Percentiles rank a stretch among this genome's conserved stretches.
These are phyloP conservation scores for Pseudogymnoascus sp. DNA, from an alignment of 2,329 filamentous ascomycete genomes.

Conservation along the genomic window DNA sequence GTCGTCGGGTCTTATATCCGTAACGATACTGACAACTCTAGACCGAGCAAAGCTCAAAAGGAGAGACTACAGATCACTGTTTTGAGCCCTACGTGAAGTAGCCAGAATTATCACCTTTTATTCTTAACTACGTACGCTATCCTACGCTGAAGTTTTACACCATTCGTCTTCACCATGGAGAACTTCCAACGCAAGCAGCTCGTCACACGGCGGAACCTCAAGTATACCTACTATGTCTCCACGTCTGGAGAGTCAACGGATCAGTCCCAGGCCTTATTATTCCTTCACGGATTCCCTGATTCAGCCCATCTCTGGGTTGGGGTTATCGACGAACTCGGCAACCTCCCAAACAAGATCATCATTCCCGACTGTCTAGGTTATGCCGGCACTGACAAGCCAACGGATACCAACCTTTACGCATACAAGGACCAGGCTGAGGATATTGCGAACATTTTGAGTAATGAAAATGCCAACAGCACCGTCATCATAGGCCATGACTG, in stretches of 20 bases:
- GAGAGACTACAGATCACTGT: neutral
- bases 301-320: constrained; percentile 34
- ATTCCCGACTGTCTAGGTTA: constrained; percentile 35
- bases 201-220: neutral
- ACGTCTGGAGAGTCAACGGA: neutral
- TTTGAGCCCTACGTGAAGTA: neutral
- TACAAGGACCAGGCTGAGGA: constrained; percentile 33
- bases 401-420: constrained; percentile 26
- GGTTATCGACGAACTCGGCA: constrained; percentile 14
- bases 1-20: neutral
- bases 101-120: neutral
- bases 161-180: neutral
- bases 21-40: neutral
- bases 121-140: neutral
- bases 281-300: constrained; percentile 43
- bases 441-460: constrained; percentile 34
- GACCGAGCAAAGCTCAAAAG: too few species aligned
- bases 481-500: constrained; percentile 45
- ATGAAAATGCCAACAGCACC: constrained; percentile 29
- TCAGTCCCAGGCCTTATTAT: constrained; percentile 31
- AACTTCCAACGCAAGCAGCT: neutral
- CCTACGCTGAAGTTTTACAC: neutral
- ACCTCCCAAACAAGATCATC: constrained; percentile 31
- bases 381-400: constrained; percentile 29
- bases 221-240: constrained; percentile 9